A percentile compares a stretch with the other conserved stretches of the same genome.
Conservation (phyloP, 1,139 yeast genomes). For the Candida sanyaensis region DNA sequence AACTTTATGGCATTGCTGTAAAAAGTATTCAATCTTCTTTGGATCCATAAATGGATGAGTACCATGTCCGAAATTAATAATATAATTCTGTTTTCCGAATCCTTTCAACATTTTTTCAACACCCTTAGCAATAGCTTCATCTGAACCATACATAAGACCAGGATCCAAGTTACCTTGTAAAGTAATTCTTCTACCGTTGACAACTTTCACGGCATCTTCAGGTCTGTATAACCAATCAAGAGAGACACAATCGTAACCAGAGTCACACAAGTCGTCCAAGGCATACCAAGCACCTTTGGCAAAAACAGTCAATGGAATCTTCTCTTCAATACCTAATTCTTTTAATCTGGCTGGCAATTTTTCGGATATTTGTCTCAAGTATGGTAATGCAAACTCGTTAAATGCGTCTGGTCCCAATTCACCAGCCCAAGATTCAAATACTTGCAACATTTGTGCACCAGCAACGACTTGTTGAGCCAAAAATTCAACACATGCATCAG, state of each 20-base stretch:
- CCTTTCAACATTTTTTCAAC: slow-evolving; percentile 87
- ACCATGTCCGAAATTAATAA: slow-evolving; percentile 95
- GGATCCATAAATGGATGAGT: slow-evolving; percentile 98
- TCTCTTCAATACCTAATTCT: slow-evolving; percentile 70
- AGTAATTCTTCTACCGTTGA: slow-evolving; percentile 72
- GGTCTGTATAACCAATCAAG: slow-evolving; percentile 93
- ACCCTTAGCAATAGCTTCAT: slow-evolving; percentile 74
- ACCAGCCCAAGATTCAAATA: slow-evolving; percentile 98
- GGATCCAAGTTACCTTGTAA: slow-evolving; percentile 97
- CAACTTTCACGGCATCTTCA: slow-evolving; percentile 77
- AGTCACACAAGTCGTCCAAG: slow-evolving; percentile 75
- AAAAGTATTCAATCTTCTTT: slow-evolving; percentile 78
- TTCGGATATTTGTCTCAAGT: slow-evolving; percentile 71
- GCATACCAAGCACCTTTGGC: slow-evolving; percentile 99
- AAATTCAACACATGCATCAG: slow-evolving; percentile 90
- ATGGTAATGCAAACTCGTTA: slow-evolving; percentile 85
- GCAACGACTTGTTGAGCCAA: slow-evolving; percentile 94
- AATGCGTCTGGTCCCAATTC: slow-evolving; percentile 92
- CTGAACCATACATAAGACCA: slow-evolving; percentile 88
- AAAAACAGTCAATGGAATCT: slow-evolving; percentile 85
- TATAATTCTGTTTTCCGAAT: slow-evolving; percentile 88
- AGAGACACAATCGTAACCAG: slow-evolving; percentile 88
- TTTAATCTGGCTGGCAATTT: slow-evolving; percentile 67
- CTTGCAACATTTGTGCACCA: slow-evolving; percentile 97
- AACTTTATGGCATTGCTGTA: slow-evolving; percentile 82